A percentile compares a stretch with the other conserved stretches of the same genome.
These are phyloP conservation scores for Steccherinum ochraceum DNA, from an alignment of 768 basidiomycete species.

Conservation along the genomic window DNA sequence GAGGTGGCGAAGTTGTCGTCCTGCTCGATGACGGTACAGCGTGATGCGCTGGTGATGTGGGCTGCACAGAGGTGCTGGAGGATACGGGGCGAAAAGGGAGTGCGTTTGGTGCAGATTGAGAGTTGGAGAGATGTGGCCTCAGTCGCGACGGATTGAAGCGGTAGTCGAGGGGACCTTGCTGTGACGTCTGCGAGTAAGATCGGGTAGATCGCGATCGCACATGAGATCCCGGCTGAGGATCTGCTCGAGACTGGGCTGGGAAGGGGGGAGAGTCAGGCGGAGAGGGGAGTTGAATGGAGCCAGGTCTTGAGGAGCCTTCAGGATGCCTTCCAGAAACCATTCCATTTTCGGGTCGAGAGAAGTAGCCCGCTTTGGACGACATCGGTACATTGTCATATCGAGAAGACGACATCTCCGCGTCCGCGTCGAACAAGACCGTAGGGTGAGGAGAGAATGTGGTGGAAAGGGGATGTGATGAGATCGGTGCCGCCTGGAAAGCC, in stretches of 20 bases:
- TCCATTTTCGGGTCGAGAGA: neutral
- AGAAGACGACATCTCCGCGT: neutral
- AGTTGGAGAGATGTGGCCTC: conserved; percentile 15
- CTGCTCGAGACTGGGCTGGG: neutral
- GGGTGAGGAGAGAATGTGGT: conserved; percentile 1
- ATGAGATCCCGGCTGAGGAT: neutral
- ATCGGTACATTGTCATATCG: neutral
- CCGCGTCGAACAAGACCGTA: neutral
- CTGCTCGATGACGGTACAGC: neutral
- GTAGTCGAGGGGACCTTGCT: conserved; percentile 6
- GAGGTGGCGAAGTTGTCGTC: neutral
- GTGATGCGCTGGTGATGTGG: neutral
- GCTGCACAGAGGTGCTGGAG: conserved; percentile 3
- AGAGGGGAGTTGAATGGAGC: conserved; percentile 21
- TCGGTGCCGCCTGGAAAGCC: neutral
- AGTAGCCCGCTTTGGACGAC: neutral
- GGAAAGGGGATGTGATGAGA: neutral
- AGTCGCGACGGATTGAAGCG: conserved; percentile 8
- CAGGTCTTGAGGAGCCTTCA: conserved; percentile 6
- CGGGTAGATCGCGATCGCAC: conserved; percentile 3
- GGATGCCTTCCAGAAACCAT: conserved; percentile 14
- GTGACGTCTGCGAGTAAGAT: neutral
- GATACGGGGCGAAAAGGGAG: conserved; percentile 18
- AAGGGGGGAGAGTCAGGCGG: conserved; percentile 20
- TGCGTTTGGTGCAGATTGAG: conserved; percentile 13